Evolutionary conservation across 306 rosid genomes (phyloP).

Genomic region (Malus fusca): DNA sequence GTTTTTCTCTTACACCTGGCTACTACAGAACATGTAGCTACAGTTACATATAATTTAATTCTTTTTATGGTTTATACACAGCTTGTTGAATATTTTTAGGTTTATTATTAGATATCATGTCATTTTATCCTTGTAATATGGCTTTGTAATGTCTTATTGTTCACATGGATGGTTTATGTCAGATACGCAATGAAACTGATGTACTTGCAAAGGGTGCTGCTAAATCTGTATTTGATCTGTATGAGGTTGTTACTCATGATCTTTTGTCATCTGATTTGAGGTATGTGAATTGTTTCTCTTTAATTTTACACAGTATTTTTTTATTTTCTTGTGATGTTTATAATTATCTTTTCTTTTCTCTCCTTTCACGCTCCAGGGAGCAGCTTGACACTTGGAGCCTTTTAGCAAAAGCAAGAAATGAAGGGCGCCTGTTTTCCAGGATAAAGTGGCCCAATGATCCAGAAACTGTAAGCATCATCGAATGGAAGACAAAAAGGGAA

Average conservation of each 20-base stretch:
- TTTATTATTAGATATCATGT: background rate
- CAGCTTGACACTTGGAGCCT: constrained; percentile 88
- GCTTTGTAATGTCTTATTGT: background rate
- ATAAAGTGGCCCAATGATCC: constrained; percentile 82
- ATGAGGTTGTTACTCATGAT: constrained; percentile 80
- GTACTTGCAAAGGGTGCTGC: constrained; percentile 79
- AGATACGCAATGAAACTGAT: constrained; percentile 70
- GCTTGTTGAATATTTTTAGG: background rate
- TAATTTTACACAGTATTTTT: background rate
- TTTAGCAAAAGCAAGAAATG: constrained; percentile 81
- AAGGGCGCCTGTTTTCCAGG: constrained; percentile 68
- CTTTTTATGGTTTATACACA: background rate
- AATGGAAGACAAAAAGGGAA: background rate
- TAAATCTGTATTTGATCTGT: constrained; percentile 62
- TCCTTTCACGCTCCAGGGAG: constrained; percentile 50
- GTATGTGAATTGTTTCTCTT: constrained; percentile 30
- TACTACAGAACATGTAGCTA: background rate
- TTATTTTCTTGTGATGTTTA: background rate
- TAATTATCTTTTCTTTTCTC: background rate
- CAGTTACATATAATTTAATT: no score
- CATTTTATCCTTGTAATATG: background rate
- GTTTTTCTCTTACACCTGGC: background rate
- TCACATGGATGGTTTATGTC: constrained; percentile 19
- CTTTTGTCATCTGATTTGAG: constrained; percentile 71
- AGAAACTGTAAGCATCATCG: constrained; percentile 57